These are phyloP conservation scores for Boehmeria nivea DNA, from an alignment of 306 rosid species.

Conservation along the genomic window DNA sequence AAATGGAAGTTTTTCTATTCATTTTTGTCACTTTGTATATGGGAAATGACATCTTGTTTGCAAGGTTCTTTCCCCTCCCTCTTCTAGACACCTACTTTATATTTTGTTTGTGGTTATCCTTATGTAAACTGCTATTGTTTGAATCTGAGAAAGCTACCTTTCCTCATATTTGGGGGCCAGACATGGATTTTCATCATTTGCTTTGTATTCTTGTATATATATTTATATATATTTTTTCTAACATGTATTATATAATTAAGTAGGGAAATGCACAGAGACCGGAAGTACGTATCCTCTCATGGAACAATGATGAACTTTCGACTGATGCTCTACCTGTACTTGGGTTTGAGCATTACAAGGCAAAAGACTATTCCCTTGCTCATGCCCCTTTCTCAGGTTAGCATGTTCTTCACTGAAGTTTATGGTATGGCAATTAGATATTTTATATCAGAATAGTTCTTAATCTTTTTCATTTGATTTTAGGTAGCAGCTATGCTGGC, in stretches of 20 bases:
- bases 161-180: neutral
- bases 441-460: constrained; percentile 25
- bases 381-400: constrained; percentile 98
- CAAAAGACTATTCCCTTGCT: constrained; percentile 95
- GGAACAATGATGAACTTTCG: constrained; percentile 93
- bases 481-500: constrained; percentile 99
- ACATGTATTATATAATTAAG: constrained; percentile 29
- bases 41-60: too few relatives aligned
- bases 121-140: neutral
- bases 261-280: constrained; percentile 98
- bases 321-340: constrained; percentile 93
- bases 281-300: constrained; percentile 79
- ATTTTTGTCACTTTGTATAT: too few relatives aligned
- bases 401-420: constrained; percentile 27
- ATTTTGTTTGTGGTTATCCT: too few relatives aligned
- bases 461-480: constrained; percentile 35
- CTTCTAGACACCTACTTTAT: too few relatives aligned
- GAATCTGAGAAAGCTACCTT: neutral
- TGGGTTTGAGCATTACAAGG: constrained; percentile 97
- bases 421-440: constrained; percentile 23
- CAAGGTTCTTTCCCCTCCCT: too few relatives aligned
- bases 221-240: constrained; percentile 17
- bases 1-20: too few relatives aligned
- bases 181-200: constrained; percentile 9
- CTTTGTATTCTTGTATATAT: constrained; percentile 2